Percentiles rank a stretch among this genome's conserved stretches.
Evolutionary conservation across 305 asterid species (phyloP).

Genomic region (Fraxinus ornus): DNA sequence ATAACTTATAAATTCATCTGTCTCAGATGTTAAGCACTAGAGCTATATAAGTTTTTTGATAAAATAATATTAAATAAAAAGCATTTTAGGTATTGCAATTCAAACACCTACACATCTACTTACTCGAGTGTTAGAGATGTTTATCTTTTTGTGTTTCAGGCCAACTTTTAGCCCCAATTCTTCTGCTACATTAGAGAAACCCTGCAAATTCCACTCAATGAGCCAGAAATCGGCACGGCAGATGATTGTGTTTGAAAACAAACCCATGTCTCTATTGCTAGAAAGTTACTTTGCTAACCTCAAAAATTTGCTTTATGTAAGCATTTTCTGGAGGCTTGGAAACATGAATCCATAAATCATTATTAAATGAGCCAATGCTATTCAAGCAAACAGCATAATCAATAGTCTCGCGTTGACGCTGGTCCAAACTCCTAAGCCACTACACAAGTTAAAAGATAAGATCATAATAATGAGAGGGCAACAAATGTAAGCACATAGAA

Average conservation of each 20-base stretch:
- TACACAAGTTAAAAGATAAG: slow-evolving; percentile 30
- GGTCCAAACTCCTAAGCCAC: slow-evolving; percentile 98
- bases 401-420: slow-evolving; percentile 87
- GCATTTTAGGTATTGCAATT: background rate
- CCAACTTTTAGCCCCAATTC: slow-evolving; percentile 77
- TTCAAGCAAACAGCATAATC: slow-evolving; percentile 93
- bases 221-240: slow-evolving; percentile 22
- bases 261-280: background rate
- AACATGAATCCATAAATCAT: slow-evolving; percentile 80
- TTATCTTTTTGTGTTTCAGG: slow-evolving; percentile 94
- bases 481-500: background rate
- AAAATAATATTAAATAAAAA: background rate
- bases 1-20: background rate
- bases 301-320: slow-evolving; percentile 83
- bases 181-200: slow-evolving; percentile 69
- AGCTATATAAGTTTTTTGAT: slow-evolving; percentile 7
- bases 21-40: background rate
- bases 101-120: slow-evolving; percentile 33
- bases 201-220: slow-evolving; percentile 51
- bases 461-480: slow-evolving; percentile 27
- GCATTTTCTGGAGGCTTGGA: slow-evolving; percentile 96
- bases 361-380: slow-evolving; percentile 70
- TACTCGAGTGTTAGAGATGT: slow-evolving; percentile 94
- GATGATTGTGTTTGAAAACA: slow-evolving; percentile 4
- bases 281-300: slow-evolving; percentile 46